Percentiles rank a stretch among this genome's conserved stretches.
phyloP scores from a whole-genome alignment of 2,329 filamentous ascomycete genomes.

The Clathrospora elynae region DNA sequence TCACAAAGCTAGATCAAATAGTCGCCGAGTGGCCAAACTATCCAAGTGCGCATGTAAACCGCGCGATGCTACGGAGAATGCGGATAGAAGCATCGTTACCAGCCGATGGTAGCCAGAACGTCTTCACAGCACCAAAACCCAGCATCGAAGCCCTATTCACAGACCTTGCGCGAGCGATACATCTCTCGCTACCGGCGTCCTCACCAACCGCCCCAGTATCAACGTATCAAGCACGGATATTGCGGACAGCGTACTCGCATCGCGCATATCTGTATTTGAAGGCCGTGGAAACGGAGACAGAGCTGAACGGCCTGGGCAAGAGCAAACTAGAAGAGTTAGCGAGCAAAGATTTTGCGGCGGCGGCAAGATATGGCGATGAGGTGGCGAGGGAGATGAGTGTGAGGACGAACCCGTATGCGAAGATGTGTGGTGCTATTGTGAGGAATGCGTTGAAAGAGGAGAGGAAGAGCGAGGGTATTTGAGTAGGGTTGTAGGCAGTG shows the following conservation, averaged over 20 bases:
- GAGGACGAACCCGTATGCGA: constrained; percentile 66
- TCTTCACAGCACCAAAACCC: constrained; percentile 22
- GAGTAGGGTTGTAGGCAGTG: background rate
- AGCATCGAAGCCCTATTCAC: constrained; percentile 33
- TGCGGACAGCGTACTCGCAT: constrained; percentile 74
- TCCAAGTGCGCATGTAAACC: constrained; percentile 75
- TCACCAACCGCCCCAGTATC: constrained; percentile 60
- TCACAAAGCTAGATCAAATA: constrained; percentile 57
- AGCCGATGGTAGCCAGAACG: constrained; percentile 3
- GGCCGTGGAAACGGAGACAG: constrained; percentile 45
- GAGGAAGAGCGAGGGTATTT: too few relatives aligned
- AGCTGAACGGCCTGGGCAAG: constrained; percentile 41
- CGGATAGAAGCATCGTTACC: constrained; percentile 53
- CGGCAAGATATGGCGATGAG: constrained; percentile 62
- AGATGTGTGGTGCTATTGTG: constrained; percentile 66
- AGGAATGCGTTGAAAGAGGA: constrained; percentile 64
- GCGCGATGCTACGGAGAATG: constrained; percentile 69
- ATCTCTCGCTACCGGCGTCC: constrained; percentile 54
- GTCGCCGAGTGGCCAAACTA: constrained; percentile 66
- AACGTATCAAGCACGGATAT: constrained; percentile 65
- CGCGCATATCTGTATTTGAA: constrained; percentile 57
- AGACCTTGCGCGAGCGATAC: constrained; percentile 57
- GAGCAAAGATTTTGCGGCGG: constrained; percentile 60
- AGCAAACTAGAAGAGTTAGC: constrained; percentile 60
- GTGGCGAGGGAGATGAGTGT: constrained; percentile 63